These are phyloP conservation scores for Meira nashicola DNA, from an alignment of 1,284 basidiomycete genomes.

Conservation along the genomic window DNA sequence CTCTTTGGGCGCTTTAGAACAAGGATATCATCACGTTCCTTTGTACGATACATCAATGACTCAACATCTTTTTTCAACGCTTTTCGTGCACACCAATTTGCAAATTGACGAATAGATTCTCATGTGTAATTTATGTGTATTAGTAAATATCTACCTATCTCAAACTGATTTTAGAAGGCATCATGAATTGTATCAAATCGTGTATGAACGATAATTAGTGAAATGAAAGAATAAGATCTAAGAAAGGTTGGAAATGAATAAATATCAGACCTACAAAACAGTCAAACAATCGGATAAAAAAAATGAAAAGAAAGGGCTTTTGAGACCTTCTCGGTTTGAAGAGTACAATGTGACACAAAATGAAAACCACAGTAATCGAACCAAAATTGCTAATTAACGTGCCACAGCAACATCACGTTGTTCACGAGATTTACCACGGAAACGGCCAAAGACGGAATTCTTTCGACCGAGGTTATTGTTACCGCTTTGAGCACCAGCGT, in stretches of 20 bases:
- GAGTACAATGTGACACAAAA: too few relatives aligned
- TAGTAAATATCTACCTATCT: not conserved
- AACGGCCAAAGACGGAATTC: not conserved
- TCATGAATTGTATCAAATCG: not conserved
- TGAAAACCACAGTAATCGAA: too few relatives aligned
- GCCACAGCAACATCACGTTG: too few relatives aligned
- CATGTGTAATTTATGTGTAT: not conserved
- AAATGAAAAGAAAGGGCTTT: too few relatives aligned
- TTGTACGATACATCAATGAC: conserved; percentile 45
- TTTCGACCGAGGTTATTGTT: not conserved
- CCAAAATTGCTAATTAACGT: too few relatives aligned
- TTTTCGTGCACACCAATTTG: conserved; percentile 38
- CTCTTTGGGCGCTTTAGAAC: conserved; percentile 27
- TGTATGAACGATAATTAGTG: not conserved
- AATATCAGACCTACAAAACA: too few relatives aligned
- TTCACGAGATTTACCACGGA: not conserved
- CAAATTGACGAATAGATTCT: not conserved
- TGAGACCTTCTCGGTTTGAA: too few relatives aligned
- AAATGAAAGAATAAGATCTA: not conserved
- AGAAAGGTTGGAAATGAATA: too few relatives aligned
- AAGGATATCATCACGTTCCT: conserved; percentile 46
- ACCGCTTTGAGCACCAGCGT: not conserved
- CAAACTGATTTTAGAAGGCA: not conserved
- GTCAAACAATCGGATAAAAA: too few relatives aligned
- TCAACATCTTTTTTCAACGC: conserved; percentile 44